phyloP scores from a whole-genome alignment of 2,329 filamentous ascomycete species.

The Mycocentrospora acerina region DNA sequence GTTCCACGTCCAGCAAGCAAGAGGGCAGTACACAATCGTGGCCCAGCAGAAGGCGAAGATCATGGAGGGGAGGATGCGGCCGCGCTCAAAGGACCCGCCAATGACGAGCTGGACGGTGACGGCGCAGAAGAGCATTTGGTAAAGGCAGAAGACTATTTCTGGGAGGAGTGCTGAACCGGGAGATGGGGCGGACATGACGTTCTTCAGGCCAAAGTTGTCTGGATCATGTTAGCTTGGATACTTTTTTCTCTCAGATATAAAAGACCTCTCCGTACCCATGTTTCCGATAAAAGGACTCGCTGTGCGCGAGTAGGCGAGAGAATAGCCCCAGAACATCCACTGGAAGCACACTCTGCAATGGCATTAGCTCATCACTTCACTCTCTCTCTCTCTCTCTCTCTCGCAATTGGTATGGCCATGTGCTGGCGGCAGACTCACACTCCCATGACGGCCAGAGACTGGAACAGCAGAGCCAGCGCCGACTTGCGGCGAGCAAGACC shows the following conservation, averaged over 20 bases:
- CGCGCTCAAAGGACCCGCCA: slow-evolving; percentile 64
- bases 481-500: slow-evolving; percentile 65
- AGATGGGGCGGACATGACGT: slow-evolving; percentile 62
- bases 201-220: slow-evolving; percentile 61
- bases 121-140: slow-evolving; percentile 65
- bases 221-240: too few relatives aligned
- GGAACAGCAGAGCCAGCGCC: slow-evolving; percentile 63
- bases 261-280: slow-evolving; percentile 42
- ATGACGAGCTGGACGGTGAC: slow-evolving; percentile 65
- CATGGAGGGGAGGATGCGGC: slow-evolving; percentile 64
- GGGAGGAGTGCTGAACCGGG: slow-evolving; percentile 59
- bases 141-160: slow-evolving; percentile 67
- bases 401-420: background rate
- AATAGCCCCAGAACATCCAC: slow-evolving; percentile 68
- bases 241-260: too few relatives aligned
- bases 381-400: too few relatives aligned
- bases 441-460: slow-evolving; percentile 60
- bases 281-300: slow-evolving; percentile 65
- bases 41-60: slow-evolving; percentile 66
- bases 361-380: slow-evolving; percentile 4
- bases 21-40: slow-evolving; percentile 64
- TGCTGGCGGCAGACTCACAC: slow-evolving; percentile 41
- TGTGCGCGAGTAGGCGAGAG: slow-evolving; percentile 61
- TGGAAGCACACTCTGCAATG: slow-evolving; percentile 52
- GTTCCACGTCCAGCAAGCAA: slow-evolving; percentile 70